Base-by-base conservation (phyloP, 192 early-diverging fungal species). In the Umbelopsis sp. region DNA sequence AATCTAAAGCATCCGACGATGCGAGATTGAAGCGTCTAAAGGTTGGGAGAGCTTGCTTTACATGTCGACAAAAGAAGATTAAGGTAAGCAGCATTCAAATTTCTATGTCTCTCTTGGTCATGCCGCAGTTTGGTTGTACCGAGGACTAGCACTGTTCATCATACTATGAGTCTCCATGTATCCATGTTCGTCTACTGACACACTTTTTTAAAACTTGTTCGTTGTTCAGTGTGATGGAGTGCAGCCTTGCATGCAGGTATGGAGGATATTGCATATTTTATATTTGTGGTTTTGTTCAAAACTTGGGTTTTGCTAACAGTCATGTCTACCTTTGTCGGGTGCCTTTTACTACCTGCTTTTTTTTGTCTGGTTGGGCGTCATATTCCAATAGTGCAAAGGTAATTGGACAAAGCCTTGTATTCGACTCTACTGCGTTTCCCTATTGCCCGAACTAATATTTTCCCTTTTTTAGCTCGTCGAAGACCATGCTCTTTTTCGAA, bases 201-300 rank as follows among this genome's bases (percentile, higher is more conserved):
- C 20, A 52, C 18, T 48, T n/a, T 53, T n/a, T 12, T 71, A 25
- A 33, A 46, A 47, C 23, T 70, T 48, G 18, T 23, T 73, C 27
- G 27, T 30, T 20, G 23, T 70, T 50, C 27, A 78, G 77, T 78
- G 77, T 12, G 77, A 78, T 78, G 77, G 77, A 27, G 30, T 78
- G 12, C 72, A 74, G 33, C 77, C 77, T 16, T 78, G 77, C 46
- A 78, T 78, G 77, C 77, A 78, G 72, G 77, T 78, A 78, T n/a
- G 6, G 37, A 41, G 10, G 10, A 41, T 6, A 4, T 41, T 41
- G 37, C 37, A 41, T 1, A 41, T 41, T 4, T 1, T 9, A 10
- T n/a, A 41, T 9, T 1, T 41, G 37, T 41, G 37, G 37, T 41
- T 41, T 41, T 0, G 10, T 9, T 41, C 10, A 9, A 41, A 9